Evolutionary conservation across 192 early-diverging fungal species (phyloP), one percentile per base, ranked within the genome.

Genomic region (Mortierella claussenii): DNA sequence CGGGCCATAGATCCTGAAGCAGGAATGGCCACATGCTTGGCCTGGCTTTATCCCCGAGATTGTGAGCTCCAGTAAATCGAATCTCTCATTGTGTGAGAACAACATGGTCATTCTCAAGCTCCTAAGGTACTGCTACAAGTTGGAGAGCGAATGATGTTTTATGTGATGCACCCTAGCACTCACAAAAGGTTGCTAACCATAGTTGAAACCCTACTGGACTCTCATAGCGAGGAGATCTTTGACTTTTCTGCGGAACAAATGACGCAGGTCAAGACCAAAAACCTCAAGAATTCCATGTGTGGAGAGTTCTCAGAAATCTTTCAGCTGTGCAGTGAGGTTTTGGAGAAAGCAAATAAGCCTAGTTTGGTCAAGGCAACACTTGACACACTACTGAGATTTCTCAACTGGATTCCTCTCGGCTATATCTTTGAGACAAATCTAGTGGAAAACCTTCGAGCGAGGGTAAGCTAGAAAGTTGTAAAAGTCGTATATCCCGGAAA

Each of bases 21-120:
- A 99, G 80, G 98, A 99, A 79, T 99, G 98, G 98, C 98, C 98
- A 13, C 94, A 94, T 71, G 95, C 96, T 73, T 99, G 98, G 98
- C 98, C 98, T 8, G 82, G 85, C 20, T 99, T 99, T 79, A 98
- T 99, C 65, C 93, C 98, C 13, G 96, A 98, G 83, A 96, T 99
- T 71, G 94, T 99, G 20, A 81, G 83, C n/a, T 95, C 97, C 10
- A 95, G 95, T 81, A 92, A 93, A 71, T 87, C 90, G 17, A 98
- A 93, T 68, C 81, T 98, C 6, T 82, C 95, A 3, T 83, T 99
- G n/a, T 99, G 98, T 74, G 97, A 98, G 75, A 99, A 99, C 88
- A 99, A 98, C 84, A 99, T 99, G 96, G 92, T 91, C 36, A 99
- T 99, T 55, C 81, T 99, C 27, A 98, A 99, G 69, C 86, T 99